Evolutionary conservation across 257 asterid species (phyloP), one percentile per base, ranked within the genome.

Genomic region (Plectranthus barbatus): DNA sequence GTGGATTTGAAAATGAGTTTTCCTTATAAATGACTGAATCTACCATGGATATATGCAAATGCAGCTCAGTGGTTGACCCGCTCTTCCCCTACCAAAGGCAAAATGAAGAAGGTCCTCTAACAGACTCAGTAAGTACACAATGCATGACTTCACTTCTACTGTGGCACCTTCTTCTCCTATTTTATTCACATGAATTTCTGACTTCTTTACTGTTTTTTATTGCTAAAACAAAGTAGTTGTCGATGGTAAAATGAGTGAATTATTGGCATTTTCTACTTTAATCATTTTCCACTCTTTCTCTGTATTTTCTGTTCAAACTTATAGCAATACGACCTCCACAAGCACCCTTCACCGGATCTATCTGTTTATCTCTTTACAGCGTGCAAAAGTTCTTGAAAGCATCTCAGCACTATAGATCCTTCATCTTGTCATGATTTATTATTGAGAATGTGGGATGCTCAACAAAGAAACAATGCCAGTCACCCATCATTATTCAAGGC

Each of bases 341-440:
- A 23, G 29, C 29, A 23, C 29, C 29, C 29, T 23, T 23, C 29
- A 23, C 29, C 29, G n/a, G n/a, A n/a, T n/a, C n/a, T n/a, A n/a
- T n/a, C n/a, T n/a, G n/a, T n/a, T 4, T 23, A 23, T 23, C 29
- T 23, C 29, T 23, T n/a, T n/a, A n/a, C n/a, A n/a, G n/a, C n/a
- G n/a, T n/a, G n/a, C n/a, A n/a, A n/a, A n/a, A n/a, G n/a, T n/a
- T n/a, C n/a, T n/a, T n/a, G n/a, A n/a, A n/a, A n/a, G n/a, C n/a
- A n/a, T n/a, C 95, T 95, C 6, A 71, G 33, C 7, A 95, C 88
- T 73, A 86, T 91, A 95, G 83, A 88, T 79, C 92, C 97, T 69
- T 76, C 74, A 13, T 57, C 80, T 69, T 91, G 98, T 83, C 86
- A 88, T 74, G 55, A 56, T 66, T 62, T 82, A 64, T 72, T 91